These are phyloP conservation scores for Geotrichum ghanense DNA, from an alignment of 805 yeast species.

Conservation along the genomic window DNA sequence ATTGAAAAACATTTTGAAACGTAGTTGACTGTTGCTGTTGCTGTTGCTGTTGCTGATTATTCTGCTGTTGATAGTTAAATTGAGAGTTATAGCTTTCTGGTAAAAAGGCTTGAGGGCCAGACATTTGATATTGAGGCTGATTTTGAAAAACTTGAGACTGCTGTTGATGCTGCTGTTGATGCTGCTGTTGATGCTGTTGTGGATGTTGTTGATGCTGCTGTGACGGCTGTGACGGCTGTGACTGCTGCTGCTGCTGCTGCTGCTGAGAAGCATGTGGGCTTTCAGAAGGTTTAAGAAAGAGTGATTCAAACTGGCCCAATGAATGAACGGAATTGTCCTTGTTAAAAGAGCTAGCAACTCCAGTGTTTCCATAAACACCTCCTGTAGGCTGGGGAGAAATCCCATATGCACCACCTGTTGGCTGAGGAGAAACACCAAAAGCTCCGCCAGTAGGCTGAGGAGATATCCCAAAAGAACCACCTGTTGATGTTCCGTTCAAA, in stretches of 20 bases:
- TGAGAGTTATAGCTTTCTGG: conserved; percentile 2
- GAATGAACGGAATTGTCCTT: conserved; percentile 1
- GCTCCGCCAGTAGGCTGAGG: background rate
- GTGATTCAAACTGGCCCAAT: conserved; percentile 5
- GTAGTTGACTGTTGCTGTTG: background rate
- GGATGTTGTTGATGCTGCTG: conserved; percentile 16
- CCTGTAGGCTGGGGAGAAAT: conserved; percentile 6
- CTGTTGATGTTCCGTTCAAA: background rate
- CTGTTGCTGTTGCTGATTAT: conserved; percentile 3
- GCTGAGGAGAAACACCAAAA: conserved; percentile 2
- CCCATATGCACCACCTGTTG: conserved; percentile 6
- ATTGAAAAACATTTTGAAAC: conserved; percentile 2
- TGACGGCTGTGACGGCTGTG: conserved; percentile 12
- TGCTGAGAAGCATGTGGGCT: conserved; percentile 16
- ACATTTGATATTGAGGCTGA: background rate
- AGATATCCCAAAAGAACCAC: background rate
- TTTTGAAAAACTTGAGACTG: conserved; percentile 2
- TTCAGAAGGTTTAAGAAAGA: conserved; percentile 5
- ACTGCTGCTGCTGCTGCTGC: conserved; percentile 14
- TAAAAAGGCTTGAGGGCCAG: background rate
- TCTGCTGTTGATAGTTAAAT: background rate
- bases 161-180: conserved; percentile 6
- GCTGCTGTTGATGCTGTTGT: conserved; percentile 13
- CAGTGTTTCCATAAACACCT: conserved; percentile 3
- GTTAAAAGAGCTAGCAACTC: conserved; percentile 3